Evolutionary conservation across 805 yeast genomes (phyloP), one percentile per base, ranked within the genome.

Genomic region (Crinitomyces ghanaensis): DNA sequence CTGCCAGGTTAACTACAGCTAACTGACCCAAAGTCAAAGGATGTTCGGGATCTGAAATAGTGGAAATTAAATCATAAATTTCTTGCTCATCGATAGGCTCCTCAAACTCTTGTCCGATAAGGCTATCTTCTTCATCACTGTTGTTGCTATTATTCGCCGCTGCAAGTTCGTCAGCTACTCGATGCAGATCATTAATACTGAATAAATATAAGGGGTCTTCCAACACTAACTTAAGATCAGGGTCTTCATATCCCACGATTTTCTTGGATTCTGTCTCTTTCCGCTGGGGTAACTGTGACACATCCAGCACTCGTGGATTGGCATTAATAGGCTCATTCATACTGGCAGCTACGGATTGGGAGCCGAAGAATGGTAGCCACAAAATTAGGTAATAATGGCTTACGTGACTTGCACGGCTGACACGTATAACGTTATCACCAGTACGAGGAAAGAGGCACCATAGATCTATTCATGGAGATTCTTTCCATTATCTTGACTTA

Each of bases 1-100:
- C 95, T 4, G 68, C 66, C 31, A 91, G 61, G 47, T 84, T 85
- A 2, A 91, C 95, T 26, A 91, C 96, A 0, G 95, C 88, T 12
- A 91, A 65, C 56, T 91, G 97, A 0, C 95, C 98, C 37, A 91
- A 63, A 0, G 95, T 79, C 27, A 91, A 63, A 1, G 99, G 99
- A 54, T 91, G 99, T 51, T 91, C 99, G 1, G 99, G 99, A 53
- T 91, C 99, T 0, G 93, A 79, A 8, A 85, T 83, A 19, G 77
- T 70, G 4, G 95, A 74, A 2, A 83, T 82, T 30, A 88, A 61
- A 52, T 86, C 95, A 46, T 73, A 85, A 4, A 88, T 75, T 51
- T 88, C 98, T 52, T 88, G 96, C 2, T 85, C 57, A 51, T 88
- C 98, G 24, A 88, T 72, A 6, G 70, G 70, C 24, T 83, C 54